Conservation (phyloP, 805 yeast species). For the Sugiyamaella boreocaroliniensis region DNA sequence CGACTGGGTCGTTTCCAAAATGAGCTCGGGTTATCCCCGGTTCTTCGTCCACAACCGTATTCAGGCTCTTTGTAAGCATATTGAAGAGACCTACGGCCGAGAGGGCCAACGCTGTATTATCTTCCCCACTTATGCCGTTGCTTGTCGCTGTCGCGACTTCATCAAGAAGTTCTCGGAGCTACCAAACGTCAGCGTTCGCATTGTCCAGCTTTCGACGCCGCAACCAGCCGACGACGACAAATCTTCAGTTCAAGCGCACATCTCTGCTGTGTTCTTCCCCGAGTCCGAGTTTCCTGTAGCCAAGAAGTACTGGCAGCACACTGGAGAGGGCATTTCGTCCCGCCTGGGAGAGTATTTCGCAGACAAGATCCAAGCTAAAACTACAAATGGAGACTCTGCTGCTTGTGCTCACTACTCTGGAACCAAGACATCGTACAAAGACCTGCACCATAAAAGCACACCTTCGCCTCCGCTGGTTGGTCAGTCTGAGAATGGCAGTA, state of each 20-base stretch:
- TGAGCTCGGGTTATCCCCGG: constrained; percentile 81
- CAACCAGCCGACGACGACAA: constrained; percentile 28
- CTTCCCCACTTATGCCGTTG: constrained; percentile 71
- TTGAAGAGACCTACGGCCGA: constrained; percentile 65
- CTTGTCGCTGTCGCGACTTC: constrained; percentile 79
- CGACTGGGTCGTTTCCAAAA: constrained; percentile 65
- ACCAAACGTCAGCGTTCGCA: constrained; percentile 40
- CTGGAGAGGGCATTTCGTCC: constrained; percentile 95
- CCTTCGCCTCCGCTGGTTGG: not conserved
- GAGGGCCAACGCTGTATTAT: constrained; percentile 69
- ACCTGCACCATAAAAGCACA: constrained; percentile 4
- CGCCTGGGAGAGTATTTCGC: constrained; percentile 80
- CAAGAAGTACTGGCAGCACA: constrained; percentile 91
- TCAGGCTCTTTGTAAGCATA: constrained; percentile 22
- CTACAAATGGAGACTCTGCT: constrained; percentile 26
- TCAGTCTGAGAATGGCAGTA: not conserved
- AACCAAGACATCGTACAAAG: constrained; percentile 7
- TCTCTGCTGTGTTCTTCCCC: constrained; percentile 77
- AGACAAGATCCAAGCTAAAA: constrained; percentile 36
- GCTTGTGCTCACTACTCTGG: not conserved
- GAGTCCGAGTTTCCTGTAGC: constrained; percentile 52
- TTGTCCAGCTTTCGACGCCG: constrained; percentile 67
- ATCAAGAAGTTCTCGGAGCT: constrained; percentile 36
- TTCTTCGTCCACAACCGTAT: constrained; percentile 34
- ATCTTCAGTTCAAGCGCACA: constrained; percentile 47